Evolutionary conservation across 2,329 filamentous ascomycete genomes (phyloP), one percentile per base, ranked within the genome.

Genomic region (Colletotrichum sp.): DNA sequence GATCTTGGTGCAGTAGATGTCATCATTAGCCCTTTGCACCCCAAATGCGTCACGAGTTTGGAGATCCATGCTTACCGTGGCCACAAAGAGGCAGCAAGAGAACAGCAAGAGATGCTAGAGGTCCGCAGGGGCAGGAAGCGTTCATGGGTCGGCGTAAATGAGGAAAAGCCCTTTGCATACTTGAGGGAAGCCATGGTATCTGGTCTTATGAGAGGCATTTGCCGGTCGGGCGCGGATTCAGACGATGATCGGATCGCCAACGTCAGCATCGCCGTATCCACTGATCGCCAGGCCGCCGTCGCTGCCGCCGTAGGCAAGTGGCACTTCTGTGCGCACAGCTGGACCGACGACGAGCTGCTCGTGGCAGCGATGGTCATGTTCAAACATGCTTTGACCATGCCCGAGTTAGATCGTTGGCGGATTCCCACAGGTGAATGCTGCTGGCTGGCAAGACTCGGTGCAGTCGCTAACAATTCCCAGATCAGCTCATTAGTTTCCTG

Each of bases 161-260:
- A 96, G 79, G 91, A 95, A 79, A 94, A 96, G 82, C 95, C 96
- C 2, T 98, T 96, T 85, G 93, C 95, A 19, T 98, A 98, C 85
- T 86, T 98, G 71, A 91, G 96, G 76, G 96, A 98, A 86, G 95
- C 94, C 66, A 98, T 98, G 95, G 96, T 98, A 7, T 97, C 95
- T 2, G 93, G 93, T 72, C 89, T 98, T 73, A 97, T 98, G 94
- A 94, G 93, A 80, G 93, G 95, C 48, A 98, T 98, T 71, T 98
- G 96, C 84, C 94, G 94, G 78, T 91, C 89, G 55, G 86, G 85
- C 86, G 86, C 85, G 86, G 82, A 92, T 89, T 86, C 93, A 86
- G 81, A 88, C 85, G 86, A 95, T 86, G 86, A 93, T 86, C 84
- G 90, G 86, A 85, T 93, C 86, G 84, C 89, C 84, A 87, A 90